Base-by-base conservation (phyloP, 139 green algal genomes). In the Picochlorum sp. region DNA sequence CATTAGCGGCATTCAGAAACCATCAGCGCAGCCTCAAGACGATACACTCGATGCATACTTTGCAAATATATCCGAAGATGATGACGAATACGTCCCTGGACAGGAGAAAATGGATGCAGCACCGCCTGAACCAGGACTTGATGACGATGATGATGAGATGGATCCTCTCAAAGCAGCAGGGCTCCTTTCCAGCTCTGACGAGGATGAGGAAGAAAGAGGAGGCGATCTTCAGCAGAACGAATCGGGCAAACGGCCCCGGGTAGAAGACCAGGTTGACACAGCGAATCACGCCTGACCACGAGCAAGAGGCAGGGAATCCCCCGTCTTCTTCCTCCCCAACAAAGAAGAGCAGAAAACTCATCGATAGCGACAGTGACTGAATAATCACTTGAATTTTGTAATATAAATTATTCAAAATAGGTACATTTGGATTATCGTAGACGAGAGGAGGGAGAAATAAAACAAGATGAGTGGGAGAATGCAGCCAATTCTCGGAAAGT, bases 41-140 rank as follows among this genome's bases (percentile, higher is more conserved):
- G 16, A 18, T 91, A 4, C 84, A 91, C 68, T 75, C 72, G 8
- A 44, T 66, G 6, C 76, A 87, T 66, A 76, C 68, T 23, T 21
- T 56, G 11, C 23, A 45, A 45, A 57, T n/a, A 61, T 56, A 32
- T 57, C 63, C n/a, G 65, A 66, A 16, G 55, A 65, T n/a, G 57
- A 72, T 62, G 20, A 67, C 21, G 50, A 67, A 0, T 45, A 70
- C 14, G 47, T 26, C 47, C 47, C 47, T 20, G 47, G n/a, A 8
- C 16, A 54, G n/a, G 47, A 26, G 16, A 21, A 26, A 7, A 37
- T 51, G 23, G 55, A 30, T 50, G 18, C 21, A 45, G 65, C 2
- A 15, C n/a, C n/a, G 6, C 47, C 47, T 26, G 18, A 20, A 26
- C 18, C 47, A 20, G 47, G n/a, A 21, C 6, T 13, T 47, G 56